Base-by-base conservation (phyloP, 1,139 yeast genomes). In the Candida sanyaensis region DNA sequence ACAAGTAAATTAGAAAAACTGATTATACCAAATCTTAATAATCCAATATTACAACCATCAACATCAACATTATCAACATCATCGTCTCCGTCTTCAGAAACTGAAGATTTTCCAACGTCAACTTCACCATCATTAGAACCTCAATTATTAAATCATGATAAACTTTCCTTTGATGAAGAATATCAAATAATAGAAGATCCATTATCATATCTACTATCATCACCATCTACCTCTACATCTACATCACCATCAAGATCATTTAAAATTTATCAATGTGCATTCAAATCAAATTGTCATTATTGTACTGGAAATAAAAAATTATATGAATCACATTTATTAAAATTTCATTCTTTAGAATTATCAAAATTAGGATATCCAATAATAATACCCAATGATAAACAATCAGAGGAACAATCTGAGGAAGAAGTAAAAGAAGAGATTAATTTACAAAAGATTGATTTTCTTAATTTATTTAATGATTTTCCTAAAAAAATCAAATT, bases 351-450 rank as follows among this genome's bases (percentile, higher is more conserved):
- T 2, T 37, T 49, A 1, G 65, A 60, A 41, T 57, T 74, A 28
- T 45, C 49, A 5, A 42, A 49, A 3, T 52, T 71, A 10, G 78
- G 78, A 1, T 74, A 73, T 50, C 77, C 78, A 0, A 58, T 71
- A 0, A 31, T 53, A 1, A 33, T n/a, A 12, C 23, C 6, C 7
- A n/a, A 24, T 6, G 52, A 52, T 2, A 57, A 53, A n/a, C n/a
- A n/a, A 6, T 17, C 3, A 17, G 21, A 17, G 17, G 29, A 9
- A n/a, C 36, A 32, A 32, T 23, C 12, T 10, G 32, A 29, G 6
- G 32, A 29, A 11, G 45, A 41, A n/a, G n/a, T 13, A 24, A 24
- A n/a, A n/a, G n/a, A n/a, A 4, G 42, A 50, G 37, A 23, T 13
- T 23, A n/a, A 34, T 3, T n/a, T 49, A 56, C 2, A 29, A 2